These are phyloP conservation scores for Amauroascus niger DNA, from an alignment of 2,329 filamentous ascomycete species.

Conservation along the genomic window DNA sequence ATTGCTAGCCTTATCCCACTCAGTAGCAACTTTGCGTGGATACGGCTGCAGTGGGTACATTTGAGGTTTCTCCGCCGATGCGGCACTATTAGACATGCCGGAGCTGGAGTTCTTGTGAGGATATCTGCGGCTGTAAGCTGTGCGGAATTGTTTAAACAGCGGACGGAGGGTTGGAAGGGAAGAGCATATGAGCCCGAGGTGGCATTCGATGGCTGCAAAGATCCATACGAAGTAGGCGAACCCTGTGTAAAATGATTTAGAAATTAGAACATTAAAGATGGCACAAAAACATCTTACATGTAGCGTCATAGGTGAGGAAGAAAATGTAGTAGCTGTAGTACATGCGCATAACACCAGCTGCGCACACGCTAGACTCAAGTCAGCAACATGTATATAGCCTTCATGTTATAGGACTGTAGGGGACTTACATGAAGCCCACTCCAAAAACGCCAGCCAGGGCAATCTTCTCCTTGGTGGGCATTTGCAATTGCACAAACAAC, in stretches of 20 bases:
- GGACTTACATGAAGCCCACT: slow-evolving; percentile 9
- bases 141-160: slow-evolving; percentile 7
- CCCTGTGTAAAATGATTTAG: neutral
- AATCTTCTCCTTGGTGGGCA: slow-evolving; percentile 8
- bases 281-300: neutral
- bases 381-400: neutral
- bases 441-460: slow-evolving; percentile 6
- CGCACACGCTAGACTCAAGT: slow-evolving; percentile 5
- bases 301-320: slow-evolving; percentile 7
- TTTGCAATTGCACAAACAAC: slow-evolving; percentile 10
- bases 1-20: slow-evolving; percentile 6
- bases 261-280: neutral
- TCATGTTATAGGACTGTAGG: neutral
- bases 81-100: neutral
- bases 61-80: neutral
- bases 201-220: slow-evolving; percentile 4
- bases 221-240: slow-evolving; percentile 7
- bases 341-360: slow-evolving; percentile 2
- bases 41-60: neutral
- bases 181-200: slow-evolving; percentile 9
- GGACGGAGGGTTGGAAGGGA: slow-evolving; percentile 7
- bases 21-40: neutral
- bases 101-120: neutral
- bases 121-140: neutral
- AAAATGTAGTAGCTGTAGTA: slow-evolving; percentile 4